phyloP scores from a whole-genome alignment of 2,329 filamentous ascomycete species.

The Diplodia sapinea region DNA sequence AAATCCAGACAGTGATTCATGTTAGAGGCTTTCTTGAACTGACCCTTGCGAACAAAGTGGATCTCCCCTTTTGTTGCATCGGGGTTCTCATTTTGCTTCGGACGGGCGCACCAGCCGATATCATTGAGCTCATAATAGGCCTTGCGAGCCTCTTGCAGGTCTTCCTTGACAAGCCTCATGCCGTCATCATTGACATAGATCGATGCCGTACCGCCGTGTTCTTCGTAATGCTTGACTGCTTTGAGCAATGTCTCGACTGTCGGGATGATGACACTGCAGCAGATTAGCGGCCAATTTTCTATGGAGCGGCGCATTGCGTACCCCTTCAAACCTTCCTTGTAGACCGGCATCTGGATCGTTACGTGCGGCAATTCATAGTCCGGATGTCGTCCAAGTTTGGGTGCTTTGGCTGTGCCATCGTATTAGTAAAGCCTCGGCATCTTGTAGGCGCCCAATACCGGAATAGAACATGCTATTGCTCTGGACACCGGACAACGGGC shows the following conservation, averaged over 20 bases:
- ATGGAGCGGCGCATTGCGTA: conserved; percentile 22
- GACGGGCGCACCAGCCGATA: conserved; percentile 57
- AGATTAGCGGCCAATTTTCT: conserved; percentile 11
- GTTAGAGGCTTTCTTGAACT: conserved; percentile 68
- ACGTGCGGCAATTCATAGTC: conserved; percentile 52
- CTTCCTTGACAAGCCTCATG: conserved; percentile 66
- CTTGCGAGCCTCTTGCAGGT: conserved; percentile 52
- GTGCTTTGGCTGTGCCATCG: conserved; percentile 8
- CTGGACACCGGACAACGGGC: conserved; percentile 46
- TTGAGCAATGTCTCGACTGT: conserved; percentile 8
- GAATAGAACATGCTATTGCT: conserved; percentile 39
- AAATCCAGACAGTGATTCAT: conserved; percentile 73
- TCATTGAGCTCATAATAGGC: conserved; percentile 58
- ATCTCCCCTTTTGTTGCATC: conserved; percentile 56
- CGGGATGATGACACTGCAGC: conserved; percentile 33
- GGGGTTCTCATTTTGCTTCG: conserved; percentile 53
- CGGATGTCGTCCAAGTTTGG: conserved; percentile 14
- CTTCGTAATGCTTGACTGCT: conserved; percentile 72
- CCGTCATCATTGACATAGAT: conserved; percentile 80
- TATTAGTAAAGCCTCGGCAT: neutral
- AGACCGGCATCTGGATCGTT: conserved; percentile 58
- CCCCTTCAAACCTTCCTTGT: conserved; percentile 50
- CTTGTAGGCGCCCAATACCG: conserved; percentile 33
- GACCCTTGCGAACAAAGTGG: conserved; percentile 63
- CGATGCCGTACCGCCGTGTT: conserved; percentile 76